Conservation (phyloP, 176 grass and related monocot genomes). For the Calamus simplicifolius region DNA sequence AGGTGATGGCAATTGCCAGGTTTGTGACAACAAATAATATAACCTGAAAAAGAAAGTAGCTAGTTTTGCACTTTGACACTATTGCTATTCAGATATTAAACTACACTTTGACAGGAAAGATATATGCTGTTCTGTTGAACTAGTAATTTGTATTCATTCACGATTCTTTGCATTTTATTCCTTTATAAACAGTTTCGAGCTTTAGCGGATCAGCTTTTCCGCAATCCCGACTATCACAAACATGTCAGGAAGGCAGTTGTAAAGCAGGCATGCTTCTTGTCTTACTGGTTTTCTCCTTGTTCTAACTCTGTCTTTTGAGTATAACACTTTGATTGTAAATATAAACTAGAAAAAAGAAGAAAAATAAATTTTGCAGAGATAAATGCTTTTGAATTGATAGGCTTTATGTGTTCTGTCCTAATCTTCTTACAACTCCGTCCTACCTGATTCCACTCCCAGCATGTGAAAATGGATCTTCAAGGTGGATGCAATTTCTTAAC, state of each 20-base stretch:
- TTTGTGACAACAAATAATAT: constrained; percentile 4
- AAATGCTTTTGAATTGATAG: no score
- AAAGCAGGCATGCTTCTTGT: constrained; percentile 54
- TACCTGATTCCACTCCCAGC: no score
- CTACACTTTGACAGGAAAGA: no score
- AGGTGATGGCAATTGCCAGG: constrained; percentile 98
- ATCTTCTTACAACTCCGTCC: no score
- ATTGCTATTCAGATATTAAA: no score
- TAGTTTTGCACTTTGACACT: no score
- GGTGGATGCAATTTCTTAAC: no score
- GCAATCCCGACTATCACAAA: constrained; percentile 90
- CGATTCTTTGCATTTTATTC: background rate
- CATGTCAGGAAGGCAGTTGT: constrained; percentile 69
- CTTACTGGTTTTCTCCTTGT: background rate
- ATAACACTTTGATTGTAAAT: constrained; percentile 18
- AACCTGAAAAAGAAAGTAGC: no score
- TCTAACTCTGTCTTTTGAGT: constrained; percentile 5
- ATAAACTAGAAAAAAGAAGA: no score
- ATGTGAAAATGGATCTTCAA: no score
- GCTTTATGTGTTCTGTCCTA: no score
- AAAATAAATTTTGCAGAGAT: no score
- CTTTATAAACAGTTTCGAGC: constrained; percentile 69
- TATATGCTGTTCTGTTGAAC: constrained; percentile 10
- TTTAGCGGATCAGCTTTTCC: constrained; percentile 96
- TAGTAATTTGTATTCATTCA: background rate